A percentile compares a stretch with the other conserved stretches of the same genome.
Evolutionary conservation across 768 basidiomycete genomes (phyloP).

Genomic region (Tylopilus felleus): DNA sequence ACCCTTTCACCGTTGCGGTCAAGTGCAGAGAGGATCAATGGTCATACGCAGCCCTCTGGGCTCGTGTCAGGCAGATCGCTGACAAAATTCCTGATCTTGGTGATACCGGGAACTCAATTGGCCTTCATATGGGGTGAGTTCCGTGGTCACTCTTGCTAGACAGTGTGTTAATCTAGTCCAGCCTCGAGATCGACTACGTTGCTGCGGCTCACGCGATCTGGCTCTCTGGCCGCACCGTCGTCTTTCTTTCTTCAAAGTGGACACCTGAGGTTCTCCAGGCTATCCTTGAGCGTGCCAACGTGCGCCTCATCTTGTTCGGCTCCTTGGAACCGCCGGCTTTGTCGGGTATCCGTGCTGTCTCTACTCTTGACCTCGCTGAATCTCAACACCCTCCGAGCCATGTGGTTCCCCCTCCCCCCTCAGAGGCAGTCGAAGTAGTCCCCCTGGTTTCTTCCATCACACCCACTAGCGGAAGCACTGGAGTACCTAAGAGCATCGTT

Average conservation of each 20-base stretch:
- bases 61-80: conserved; percentile 27
- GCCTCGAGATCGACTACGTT: conserved; percentile 30
- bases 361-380: conserved; percentile 17
- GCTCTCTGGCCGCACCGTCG: conserved; percentile 25
- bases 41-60: conserved; percentile 33
- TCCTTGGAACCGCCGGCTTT: conserved; percentile 10
- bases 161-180: background rate
- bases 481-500: conserved; percentile 31
- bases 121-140: conserved; percentile 27
- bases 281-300: conserved; percentile 22
- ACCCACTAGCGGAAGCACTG: conserved; percentile 31
- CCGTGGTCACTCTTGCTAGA: background rate
- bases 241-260: conserved; percentile 32
- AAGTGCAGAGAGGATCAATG: conserved; percentile 20
- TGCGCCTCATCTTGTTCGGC: conserved; percentile 23
- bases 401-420: conserved; percentile 12
- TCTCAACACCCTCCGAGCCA: conserved; percentile 6
- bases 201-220: conserved; percentile 31
- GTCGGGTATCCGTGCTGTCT: conserved; percentile 12
- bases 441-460: conserved; percentile 28
- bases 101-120: conserved; percentile 17
- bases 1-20: conserved; percentile 24
- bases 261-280: conserved; percentile 24
- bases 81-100: conserved; percentile 18
- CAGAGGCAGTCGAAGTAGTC: conserved; percentile 18